These are phyloP conservation scores for Salmacisia buchloeana DNA, from an alignment of 1,284 basidiomycete species.

Conservation along the genomic window DNA sequence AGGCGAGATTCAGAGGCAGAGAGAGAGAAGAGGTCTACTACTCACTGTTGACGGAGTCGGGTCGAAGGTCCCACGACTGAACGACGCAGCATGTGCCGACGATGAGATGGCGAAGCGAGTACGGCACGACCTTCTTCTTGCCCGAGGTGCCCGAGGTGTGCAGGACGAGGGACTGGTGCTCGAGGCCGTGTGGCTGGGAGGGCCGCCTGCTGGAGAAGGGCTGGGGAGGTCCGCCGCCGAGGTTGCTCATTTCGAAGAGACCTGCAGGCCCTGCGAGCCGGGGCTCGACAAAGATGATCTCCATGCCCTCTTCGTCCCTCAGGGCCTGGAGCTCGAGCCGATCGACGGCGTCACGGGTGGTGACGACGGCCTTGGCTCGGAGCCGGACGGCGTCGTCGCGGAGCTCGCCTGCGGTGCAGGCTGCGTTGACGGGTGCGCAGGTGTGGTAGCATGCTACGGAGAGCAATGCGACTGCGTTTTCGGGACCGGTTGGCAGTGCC, in stretches of 20 bases:
- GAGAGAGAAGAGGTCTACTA: neutral
- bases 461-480: slow-evolving; percentile 45
- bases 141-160: slow-evolving; percentile 50
- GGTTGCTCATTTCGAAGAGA: slow-evolving; percentile 43
- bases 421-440: slow-evolving; percentile 48
- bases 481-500: slow-evolving; percentile 48
- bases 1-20: slow-evolving; percentile 5
- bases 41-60: slow-evolving; percentile 45
- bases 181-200: slow-evolving; percentile 36
- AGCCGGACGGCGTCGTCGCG: slow-evolving; percentile 48
- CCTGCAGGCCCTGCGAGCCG: slow-evolving; percentile 40
- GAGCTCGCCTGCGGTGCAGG: slow-evolving; percentile 48
- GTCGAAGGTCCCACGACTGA: slow-evolving; percentile 43
- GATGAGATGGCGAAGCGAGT: slow-evolving; percentile 48
- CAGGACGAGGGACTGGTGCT: slow-evolving; percentile 46
- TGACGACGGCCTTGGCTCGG: slow-evolving; percentile 45
- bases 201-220: slow-evolving; percentile 28
- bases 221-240: slow-evolving; percentile 22
- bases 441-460: slow-evolving; percentile 47
- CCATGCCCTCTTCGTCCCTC: slow-evolving; percentile 40
- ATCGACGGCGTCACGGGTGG: slow-evolving; percentile 43
- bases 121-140: slow-evolving; percentile 50
- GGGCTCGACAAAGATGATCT: slow-evolving; percentile 47
- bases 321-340: slow-evolving; percentile 39
- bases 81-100: slow-evolving; percentile 49